Conservation (phyloP, 257 asterid species). For the Galeopsis tetrahit region DNA sequence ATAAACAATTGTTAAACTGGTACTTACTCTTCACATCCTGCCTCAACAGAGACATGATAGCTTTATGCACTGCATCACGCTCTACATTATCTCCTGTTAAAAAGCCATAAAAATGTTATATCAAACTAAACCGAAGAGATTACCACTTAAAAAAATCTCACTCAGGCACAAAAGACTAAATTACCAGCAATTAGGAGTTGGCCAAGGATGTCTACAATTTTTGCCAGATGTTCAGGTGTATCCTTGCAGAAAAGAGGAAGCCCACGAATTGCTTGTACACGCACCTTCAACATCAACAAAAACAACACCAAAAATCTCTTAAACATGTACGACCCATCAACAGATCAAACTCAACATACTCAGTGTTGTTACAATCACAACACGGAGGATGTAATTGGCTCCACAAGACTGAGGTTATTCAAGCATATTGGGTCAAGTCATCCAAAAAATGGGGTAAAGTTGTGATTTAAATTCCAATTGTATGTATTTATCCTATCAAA, state of each 20-base stretch:
- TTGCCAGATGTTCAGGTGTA: slow-evolving; percentile 79
- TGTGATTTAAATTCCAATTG: slow-evolving; percentile 10
- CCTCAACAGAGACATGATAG: slow-evolving; percentile 76
- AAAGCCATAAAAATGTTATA: slow-evolving; percentile 22
- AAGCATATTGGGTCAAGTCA: neutral
- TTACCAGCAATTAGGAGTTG: slow-evolving; percentile 85
- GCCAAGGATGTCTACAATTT: slow-evolving; percentile 79
- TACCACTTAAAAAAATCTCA: slow-evolving; percentile 13
- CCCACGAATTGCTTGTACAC: slow-evolving; percentile 95
- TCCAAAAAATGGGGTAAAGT: neutral
- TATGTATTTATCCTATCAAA: neutral
- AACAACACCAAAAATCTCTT: slow-evolving; percentile 26
- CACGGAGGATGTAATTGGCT: neutral
- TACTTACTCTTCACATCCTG: slow-evolving; percentile 93
- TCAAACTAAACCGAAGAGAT: slow-evolving; percentile 21
- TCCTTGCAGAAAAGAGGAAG: slow-evolving; percentile 96
- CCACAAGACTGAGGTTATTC: slow-evolving; percentile 13
- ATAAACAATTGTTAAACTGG: neutral
- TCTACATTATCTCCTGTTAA: slow-evolving; percentile 85
- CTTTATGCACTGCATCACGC: slow-evolving; percentile 96
- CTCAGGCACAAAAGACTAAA: slow-evolving; percentile 20
- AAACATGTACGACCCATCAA: slow-evolving; percentile 8
- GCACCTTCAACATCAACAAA: slow-evolving; percentile 60
- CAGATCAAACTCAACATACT: slow-evolving; percentile 7
- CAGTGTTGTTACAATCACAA: slow-evolving; percentile 2